phyloP scores from a whole-genome alignment of 2,329 filamentous ascomycete species.

The Penicillium psychrosexuale region DNA sequence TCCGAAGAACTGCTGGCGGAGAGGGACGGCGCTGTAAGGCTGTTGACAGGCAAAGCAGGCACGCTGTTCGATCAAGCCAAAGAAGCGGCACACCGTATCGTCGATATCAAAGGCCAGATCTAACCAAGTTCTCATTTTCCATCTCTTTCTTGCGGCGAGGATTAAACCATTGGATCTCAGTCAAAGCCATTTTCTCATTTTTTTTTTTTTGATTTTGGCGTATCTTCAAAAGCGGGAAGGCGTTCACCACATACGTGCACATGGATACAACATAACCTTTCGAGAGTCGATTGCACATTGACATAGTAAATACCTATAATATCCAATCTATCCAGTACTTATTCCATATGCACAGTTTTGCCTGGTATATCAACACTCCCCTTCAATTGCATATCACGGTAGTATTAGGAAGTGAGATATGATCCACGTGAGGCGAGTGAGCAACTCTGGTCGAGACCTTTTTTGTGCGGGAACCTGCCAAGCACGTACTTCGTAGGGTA shows the following conservation, averaged over 20 bases:
- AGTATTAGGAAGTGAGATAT: background rate
- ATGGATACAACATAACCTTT: background rate
- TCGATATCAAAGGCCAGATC: slow-evolving; percentile 98
- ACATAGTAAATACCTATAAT: background rate
- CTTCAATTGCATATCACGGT: background rate
- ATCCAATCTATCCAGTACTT: background rate
- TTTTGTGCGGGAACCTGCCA: background rate
- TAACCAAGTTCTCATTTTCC: slow-evolving; percentile 24
- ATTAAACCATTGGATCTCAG: background rate
- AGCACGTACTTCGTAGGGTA: background rate
- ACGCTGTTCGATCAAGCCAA: slow-evolving; percentile 71
- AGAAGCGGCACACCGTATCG: slow-evolving; percentile 71
- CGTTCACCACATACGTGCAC: background rate
- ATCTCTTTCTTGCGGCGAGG: background rate
- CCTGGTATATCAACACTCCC: background rate
- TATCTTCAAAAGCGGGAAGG: slow-evolving; percentile 7
- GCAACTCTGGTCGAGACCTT: background rate
- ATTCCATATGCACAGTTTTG: background rate
- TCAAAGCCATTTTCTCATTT: background rate
- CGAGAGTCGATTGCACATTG: background rate
- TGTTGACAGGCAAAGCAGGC: slow-evolving; percentile 71
- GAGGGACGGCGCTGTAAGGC: slow-evolving; percentile 67
- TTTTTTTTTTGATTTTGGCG: background rate
- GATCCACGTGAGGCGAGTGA: background rate
- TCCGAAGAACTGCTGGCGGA: slow-evolving; percentile 75